phyloP scores from a whole-genome alignment of 2,329 filamentous ascomycete genomes.

The Aspergillus vadensis region DNA sequence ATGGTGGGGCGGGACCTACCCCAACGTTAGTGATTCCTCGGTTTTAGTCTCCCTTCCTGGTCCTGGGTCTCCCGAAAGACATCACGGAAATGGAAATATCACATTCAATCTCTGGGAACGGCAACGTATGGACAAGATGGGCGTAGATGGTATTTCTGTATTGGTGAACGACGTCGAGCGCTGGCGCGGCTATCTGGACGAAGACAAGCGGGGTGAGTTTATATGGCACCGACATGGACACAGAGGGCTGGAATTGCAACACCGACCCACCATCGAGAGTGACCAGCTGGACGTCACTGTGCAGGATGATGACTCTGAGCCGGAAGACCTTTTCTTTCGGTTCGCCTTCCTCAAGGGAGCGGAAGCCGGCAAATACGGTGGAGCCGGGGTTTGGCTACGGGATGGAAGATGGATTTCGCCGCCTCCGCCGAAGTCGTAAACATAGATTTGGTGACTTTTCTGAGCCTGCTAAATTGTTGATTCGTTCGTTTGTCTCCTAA shows the following conservation, averaged over 20 bases:
- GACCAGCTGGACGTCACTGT: conserved; percentile 20
- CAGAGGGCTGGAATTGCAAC: conserved; percentile 39
- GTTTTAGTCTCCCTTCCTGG: conserved; percentile 49
- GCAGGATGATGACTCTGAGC: conserved; percentile 31
- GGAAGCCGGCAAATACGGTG: conserved; percentile 42
- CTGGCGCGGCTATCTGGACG: conserved; percentile 59
- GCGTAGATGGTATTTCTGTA: conserved; percentile 60
- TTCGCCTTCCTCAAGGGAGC: conserved; percentile 50
- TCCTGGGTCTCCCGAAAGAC: conserved; percentile 28
- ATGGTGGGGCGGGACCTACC: conserved; percentile 46
- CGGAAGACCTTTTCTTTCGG: conserved; percentile 49
- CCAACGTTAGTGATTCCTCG: conserved; percentile 56
- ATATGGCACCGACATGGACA: conserved; percentile 52
- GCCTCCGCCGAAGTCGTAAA: conserved; percentile 29
- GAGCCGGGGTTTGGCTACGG: conserved; percentile 43
- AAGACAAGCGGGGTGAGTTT: conserved; percentile 50
- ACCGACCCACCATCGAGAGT: conserved; percentile 27
- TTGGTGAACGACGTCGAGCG: conserved; percentile 66
- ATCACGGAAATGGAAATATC: conserved; percentile 48
- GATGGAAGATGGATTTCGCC: conserved; percentile 41
- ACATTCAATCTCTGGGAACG: conserved; percentile 48
- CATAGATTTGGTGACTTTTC: neutral
- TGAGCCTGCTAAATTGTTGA: no score
- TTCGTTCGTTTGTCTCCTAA: no score
- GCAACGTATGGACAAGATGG: conserved; percentile 41